Conservation (phyloP, 1,284 basidiomycete genomes). For the Austroboletus novae-zelandiae region DNA sequence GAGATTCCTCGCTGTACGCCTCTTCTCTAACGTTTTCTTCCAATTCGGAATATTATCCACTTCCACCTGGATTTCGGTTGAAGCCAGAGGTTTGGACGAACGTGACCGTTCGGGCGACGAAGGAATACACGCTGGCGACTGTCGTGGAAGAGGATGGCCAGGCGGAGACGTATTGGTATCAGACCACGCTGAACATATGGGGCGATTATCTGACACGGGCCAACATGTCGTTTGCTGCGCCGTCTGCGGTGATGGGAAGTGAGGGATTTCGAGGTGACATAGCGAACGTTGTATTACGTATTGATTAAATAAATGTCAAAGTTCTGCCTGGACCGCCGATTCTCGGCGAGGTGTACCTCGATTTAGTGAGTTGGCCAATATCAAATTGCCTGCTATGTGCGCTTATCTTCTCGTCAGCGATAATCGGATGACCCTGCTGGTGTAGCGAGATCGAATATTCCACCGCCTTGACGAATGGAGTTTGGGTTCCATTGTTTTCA, state of each 20-base stretch:
- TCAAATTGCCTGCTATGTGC: too few relatives aligned
- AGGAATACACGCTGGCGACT: conserved; percentile 36
- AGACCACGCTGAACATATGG: conserved; percentile 40
- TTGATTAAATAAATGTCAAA: not conserved
- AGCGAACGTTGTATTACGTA: conserved; percentile 24
- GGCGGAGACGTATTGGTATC: conserved; percentile 34
- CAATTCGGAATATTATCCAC: conserved; percentile 37
- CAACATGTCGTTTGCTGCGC: conserved; percentile 49
- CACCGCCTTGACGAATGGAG: too few relatives aligned
- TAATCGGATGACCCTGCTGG: too few relatives aligned
- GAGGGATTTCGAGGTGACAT: conserved; percentile 33
- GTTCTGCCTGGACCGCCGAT: too few relatives aligned
- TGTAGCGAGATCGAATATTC: too few relatives aligned
- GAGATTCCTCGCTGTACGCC: conserved; percentile 37
- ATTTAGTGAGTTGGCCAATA: too few relatives aligned
- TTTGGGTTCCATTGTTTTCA: too few relatives aligned
- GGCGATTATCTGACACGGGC: conserved; percentile 38
- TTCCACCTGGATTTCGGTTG: conserved; percentile 33
- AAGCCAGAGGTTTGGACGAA: conserved; percentile 30
- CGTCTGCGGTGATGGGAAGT: conserved; percentile 35
- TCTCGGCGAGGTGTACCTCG: too few relatives aligned
- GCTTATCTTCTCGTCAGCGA: too few relatives aligned
- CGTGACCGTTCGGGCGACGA: conserved; percentile 38
- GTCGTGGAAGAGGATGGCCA: conserved; percentile 14
- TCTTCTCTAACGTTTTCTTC: conserved; percentile 41